phyloP scores from a whole-genome alignment of 306 rosid species.

The Quercus alba region DNA sequence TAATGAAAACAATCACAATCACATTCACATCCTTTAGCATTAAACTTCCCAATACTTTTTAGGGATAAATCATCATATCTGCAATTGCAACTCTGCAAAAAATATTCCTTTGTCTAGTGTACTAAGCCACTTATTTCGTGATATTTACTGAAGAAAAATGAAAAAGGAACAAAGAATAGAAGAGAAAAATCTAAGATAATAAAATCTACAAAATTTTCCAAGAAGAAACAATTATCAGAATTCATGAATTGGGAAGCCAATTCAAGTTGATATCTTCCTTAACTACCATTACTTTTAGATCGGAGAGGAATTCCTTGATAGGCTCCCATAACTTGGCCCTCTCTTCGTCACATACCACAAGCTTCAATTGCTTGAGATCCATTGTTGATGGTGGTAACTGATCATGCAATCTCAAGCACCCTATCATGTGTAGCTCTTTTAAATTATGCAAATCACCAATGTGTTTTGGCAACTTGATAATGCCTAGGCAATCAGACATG shows the following conservation, averaged over 20 bases:
- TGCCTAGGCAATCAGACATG: conserved; percentile 36
- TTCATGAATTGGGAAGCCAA: background rate
- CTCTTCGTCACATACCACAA: conserved; percentile 43
- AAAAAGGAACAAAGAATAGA: no score
- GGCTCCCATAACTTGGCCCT: conserved; percentile 25
- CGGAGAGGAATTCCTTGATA: background rate
- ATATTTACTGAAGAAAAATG: no score
- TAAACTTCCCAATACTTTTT: no score
- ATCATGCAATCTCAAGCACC: conserved; percentile 34
- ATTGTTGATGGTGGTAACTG: conserved; percentile 22
- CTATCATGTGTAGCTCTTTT: conserved; percentile 34
- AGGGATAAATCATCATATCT: no score
- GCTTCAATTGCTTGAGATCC: conserved; percentile 19
- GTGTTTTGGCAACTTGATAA: conserved; percentile 26
- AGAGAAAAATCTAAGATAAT: background rate
- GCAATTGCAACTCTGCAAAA: no score
- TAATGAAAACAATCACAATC: no score
- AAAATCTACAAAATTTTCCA: background rate
- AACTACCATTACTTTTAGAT: conserved; percentile 22
- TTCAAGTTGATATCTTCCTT: conserved; percentile 22
- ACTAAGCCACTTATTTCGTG: no score
- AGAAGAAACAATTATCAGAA: background rate
- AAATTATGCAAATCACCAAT: conserved; percentile 39
- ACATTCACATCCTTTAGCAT: no score
- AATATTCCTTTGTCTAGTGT: no score